Base-by-base conservation (phyloP, 768 basidiomycete species). In the Clavaria fumosa region DNA sequence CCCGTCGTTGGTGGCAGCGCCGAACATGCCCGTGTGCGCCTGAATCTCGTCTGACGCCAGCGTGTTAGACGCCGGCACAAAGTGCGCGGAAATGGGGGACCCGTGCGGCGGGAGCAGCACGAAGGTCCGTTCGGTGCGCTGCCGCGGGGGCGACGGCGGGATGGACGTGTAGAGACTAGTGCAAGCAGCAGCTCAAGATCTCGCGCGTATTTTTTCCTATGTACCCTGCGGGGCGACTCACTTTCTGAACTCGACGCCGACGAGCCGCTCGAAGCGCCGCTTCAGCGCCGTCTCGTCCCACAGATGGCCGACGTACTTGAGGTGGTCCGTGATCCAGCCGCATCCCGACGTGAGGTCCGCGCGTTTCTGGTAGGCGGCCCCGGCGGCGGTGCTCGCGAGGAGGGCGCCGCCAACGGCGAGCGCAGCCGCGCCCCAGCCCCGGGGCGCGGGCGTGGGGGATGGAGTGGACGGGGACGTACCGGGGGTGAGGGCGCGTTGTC, bases 1-100 rank as follows among this genome's bases (percentile, higher is more conserved):
- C 14, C 88, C 88, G 46, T 91, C 88, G 48, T 95, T 93, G 17
- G 72, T 75, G 45, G 63, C 67, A 4, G 72, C 68, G 41, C 69
- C 66, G 57, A 95, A 96, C 81, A 96, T 93, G 23, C 77, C 77
- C 23, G 73, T 83, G 51, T 96, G 90, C 4, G 85, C 89, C 41
- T 78, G 64, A 6, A 91, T 57, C 54, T 93, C 89, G 49, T 89
- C 80, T 17, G 64, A 42, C 0, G 78, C 80, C 19, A 78, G 52
- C 3, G 61, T 67, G 46, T 93, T 95, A 21, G 61, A 62, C 2
- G 74, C 69, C 12, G 77, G 68, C 9, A 68, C 43, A 50, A 85
- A 93, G 50, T 71, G 64, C 4, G 63, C 44, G 17, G 7, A 61
- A 32, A 65, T 55, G 17, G 62, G 61, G 12, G 70, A 62, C 20